Base-by-base conservation (phyloP, 177 flowering plant species). In the Vitis hybrid region DNA sequence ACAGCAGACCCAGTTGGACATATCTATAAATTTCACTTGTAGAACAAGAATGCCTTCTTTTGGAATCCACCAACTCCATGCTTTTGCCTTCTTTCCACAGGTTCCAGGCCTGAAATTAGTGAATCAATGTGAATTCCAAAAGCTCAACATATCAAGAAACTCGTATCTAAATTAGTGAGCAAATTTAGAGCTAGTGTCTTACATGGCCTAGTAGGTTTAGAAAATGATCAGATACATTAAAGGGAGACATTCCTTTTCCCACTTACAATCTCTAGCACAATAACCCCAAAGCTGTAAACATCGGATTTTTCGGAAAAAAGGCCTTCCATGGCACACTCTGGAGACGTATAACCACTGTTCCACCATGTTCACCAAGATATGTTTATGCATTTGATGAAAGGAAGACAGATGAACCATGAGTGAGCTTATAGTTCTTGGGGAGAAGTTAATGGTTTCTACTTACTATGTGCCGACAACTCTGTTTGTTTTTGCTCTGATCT, bases 391-490 rank as follows among this genome's bases (percentile, higher is more conserved):
- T 3, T 26, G 29, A 26, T 26, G 29, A 26, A 26, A 26, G 29
- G 29, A 26, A 26, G 29, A 26, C 29, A 26, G 29, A 26, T 26
- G 29, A 26, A 26, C 29, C 5, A 26, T 26, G 29, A 26, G 29
- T 26, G 5, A 26, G 29, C 29, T 26, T 26, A 26, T 26, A 26
- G 29, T 26, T 26, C 29, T 26, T 26, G 29, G 29, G 29, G 29
- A 26, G 29, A 26, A 26, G 4, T 26, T 26, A 26, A 26, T 26
- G 2, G 29, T 26, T 26, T 26, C 51, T 39, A 57, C 74, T 18
- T 71, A 71, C 74, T 22, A 71, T 64, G 74, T 71, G 0, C 69
- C 69, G 16, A 71, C 69, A 6, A 71, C 64, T 58, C 69, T 45
- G 3, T 56, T 57, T 12, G 74, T 71, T 14, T 14, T 22, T 29